Conservation (phyloP, 345 rosid species). For the Salix purpurea region DNA sequence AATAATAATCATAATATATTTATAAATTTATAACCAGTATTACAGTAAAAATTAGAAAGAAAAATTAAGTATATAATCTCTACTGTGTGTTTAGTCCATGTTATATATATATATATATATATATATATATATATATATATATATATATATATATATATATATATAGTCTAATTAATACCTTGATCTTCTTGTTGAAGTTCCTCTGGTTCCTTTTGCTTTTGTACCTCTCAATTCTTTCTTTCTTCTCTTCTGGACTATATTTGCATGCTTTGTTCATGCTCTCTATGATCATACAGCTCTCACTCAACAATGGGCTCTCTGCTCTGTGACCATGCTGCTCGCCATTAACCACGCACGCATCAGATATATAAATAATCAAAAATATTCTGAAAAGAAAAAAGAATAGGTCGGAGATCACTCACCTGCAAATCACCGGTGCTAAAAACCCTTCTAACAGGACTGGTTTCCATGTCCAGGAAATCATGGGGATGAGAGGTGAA, state of each 20-base stretch:
- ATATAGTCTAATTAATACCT: constrained; percentile 39
- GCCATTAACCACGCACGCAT: constrained; percentile 2
- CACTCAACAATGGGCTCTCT: constrained; percentile 59
- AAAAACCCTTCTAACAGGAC: constrained; percentile 67
- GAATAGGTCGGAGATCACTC: background rate
- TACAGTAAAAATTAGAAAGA: too few species aligned
- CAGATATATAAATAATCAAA: background rate
- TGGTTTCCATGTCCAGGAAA: constrained; percentile 38
- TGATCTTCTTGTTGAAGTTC: constrained; percentile 94
- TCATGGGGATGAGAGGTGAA: constrained; percentile 28
- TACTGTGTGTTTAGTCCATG: too few species aligned
- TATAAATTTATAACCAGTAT: too few species aligned
- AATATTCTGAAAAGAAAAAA: too few species aligned
- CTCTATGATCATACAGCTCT: constrained; percentile 76
- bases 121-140: background rate
- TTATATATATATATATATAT: background rate
- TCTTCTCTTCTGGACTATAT: constrained; percentile 87
- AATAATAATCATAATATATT: too few species aligned
- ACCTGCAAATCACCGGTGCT: constrained; percentile 85
- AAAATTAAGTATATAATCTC: too few species aligned
- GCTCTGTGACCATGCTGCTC: constrained; percentile 40
- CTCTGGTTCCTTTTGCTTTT: constrained; percentile 74
- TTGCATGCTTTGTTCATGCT: constrained; percentile 73
- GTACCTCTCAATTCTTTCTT: constrained; percentile 80
- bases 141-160: too few species aligned